Base-by-base conservation (phyloP, 805 yeast genomes). In the Alloascoidea hylecoeti region DNA sequence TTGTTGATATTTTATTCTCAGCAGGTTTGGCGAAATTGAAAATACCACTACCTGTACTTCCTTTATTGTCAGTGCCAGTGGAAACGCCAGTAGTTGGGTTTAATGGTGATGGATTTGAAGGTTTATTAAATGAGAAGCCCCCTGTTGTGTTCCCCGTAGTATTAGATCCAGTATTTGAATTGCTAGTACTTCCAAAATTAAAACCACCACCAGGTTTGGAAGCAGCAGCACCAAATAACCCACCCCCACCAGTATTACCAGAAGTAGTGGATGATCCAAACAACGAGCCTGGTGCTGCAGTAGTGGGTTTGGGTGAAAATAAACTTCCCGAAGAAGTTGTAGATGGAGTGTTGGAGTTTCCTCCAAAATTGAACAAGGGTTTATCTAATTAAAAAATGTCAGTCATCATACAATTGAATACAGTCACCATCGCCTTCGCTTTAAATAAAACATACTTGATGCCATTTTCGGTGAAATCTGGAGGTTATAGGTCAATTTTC, bases 21-120 rank as follows among this genome's bases (percentile, higher is more conserved):
- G 30, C 30, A 9, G n/a, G n/a, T 23, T 9, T n/a, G 30, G 30
- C n/a, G 30, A n/a, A 9, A n/a, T n/a, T 9, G 30, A 23, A n/a
- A 9, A 9, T n/a, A n/a, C 9, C 9, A n/a, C n/a, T 23, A n/a
- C 30, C 9, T 9, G n/a, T 23, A 14, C n/a, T 13, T 12, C 13
- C 35, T 33, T 33, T 15, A 12, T 9, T 9, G n/a, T 9, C 9
- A 15, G 35, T 23, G 30, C n/a, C 30, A n/a, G n/a, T n/a, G n/a
- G n/a, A n/a, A n/a, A n/a, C n/a, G n/a, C n/a, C n/a, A n/a, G 30
- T 9, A 23, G 30, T 23, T 23, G 30, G 30, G n/a, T 23, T 23
- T 9, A 23, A n/a, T 9, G 30, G 30, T 9, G 30, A 23, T 23
- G 30, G 30, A n/a, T 23, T 23, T n/a, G 30, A 9, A 23, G 30